Base-by-base conservation (phyloP, 2,329 filamentous ascomycete species). In the Gyromitra esculenta region DNA sequence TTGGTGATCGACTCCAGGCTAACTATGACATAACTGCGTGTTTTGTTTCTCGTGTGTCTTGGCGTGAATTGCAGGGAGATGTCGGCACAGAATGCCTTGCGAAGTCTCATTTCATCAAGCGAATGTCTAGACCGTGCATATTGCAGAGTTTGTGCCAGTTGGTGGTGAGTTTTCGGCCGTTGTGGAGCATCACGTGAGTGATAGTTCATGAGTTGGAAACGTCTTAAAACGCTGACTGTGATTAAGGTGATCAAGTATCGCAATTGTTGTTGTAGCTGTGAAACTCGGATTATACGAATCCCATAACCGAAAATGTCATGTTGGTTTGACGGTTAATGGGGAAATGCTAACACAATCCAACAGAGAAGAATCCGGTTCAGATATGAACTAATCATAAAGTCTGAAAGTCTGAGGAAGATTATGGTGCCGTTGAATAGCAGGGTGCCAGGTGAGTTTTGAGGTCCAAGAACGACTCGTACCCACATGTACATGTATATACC, bases 41-140 rank as follows among this genome's bases (percentile, higher is more conserved):
- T 57, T 13, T 35, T 57, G 54, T 57, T 57, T 57, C 54, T 57
- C 21, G 43, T 4, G 43, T 15, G 43, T 15, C 43, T 45, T 45
- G 43, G 43, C 43, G 15, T 7, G 48, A 52, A 21, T 52, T 52
- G 8, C 48, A 52, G 15, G 43, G 41, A 52, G 48, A 21, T 21
- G 15, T 18, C 7, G 48, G 18, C 48, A 8, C 18, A 52, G 48
- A n/a, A 52, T 52, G 48, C 18, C 48, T 52, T 52, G 48, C 18
- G 8, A n/a, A 25, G n/a, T 52, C 48, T 52, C 48, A n/a, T 52
- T 52, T 52, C 18, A 52, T 21, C 15, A 52, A 52, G 48, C 48
- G 48, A n/a, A 4, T 25, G 48, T n/a, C 48, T 52, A 18, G 48
- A 21, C 15, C n/a, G 18, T 52, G 15, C n/a, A 21, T 21, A 8